Base-by-base conservation (phyloP, 345 rosid species). In the Syzygium grande region DNA sequence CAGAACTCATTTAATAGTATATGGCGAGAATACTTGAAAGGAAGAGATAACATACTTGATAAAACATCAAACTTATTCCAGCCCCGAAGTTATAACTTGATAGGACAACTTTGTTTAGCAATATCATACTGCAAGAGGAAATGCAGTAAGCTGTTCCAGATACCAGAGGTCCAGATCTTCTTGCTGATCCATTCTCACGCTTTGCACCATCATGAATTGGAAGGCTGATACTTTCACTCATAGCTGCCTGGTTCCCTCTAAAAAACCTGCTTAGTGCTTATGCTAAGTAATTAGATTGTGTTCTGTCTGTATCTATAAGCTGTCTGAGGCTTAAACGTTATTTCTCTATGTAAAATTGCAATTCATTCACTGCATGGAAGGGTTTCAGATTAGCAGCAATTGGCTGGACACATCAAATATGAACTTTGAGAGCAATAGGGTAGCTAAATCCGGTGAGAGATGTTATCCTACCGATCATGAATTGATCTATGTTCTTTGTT, bases 91-190 rank as follows among this genome's bases (percentile, higher is more conserved):
- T 91, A 84, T 92, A 97, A 90, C 91, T 90, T 15, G 99, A 96
- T 85, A 97, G 95, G 88, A 95, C 95, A 88, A 95, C 86, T 92
- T 97, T 97, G 88, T 97, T 97, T 88, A 97, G 90, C 89, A 97
- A 83, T 52, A 95, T 97, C 99, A 97, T 97, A 88, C 99, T 89
- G 91, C 99, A 95, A 16, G 99, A 95, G 89, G 99, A 95, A 85
- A 97, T 59, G 84, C 99, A 97, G 90, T 97, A 97, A 87, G 99
- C 99, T 51, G 95, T 88, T 90, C 99, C 99, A 59, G 99, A 95
- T 29, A 97, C 59, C 85, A 97, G 92, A 8, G 99, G 96, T 84
- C 96, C 96, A 51, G 94, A 93, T 87, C 63, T 93, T 87, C 90
- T 90, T 87, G 89, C 92, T 13, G 94, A 84, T 30, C 92, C 91